Evolutionary conservation across 306 rosid species (phyloP), one percentile per base, ranked within the genome.

Genomic region (Vachellia pachyceras): DNA sequence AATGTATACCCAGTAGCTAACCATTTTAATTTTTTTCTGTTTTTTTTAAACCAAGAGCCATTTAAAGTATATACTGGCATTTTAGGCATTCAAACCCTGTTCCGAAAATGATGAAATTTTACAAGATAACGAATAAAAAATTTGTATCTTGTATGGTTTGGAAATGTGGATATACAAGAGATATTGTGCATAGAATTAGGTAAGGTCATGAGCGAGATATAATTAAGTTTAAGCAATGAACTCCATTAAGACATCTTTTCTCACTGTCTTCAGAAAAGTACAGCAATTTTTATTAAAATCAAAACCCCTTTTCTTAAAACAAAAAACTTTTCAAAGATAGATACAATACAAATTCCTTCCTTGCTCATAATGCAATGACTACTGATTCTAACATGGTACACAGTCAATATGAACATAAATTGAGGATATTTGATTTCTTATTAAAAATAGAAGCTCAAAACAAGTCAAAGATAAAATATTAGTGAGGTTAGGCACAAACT

Each of bases 401-500:
- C 42, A 68, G n/a, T 49, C 17, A 3, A 60, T 14, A 85, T 82
- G 29, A 55, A 25, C 22, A 67, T 63, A 72, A 20, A 69, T 78
- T 60, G 50, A 49, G 72, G 54, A 40, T 36, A 33, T 60, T 61
- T 7, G 35, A 68, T 39, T 64, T 58, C 29, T 81, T 67, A 63
- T 23, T 65, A 73, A 77, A 29, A 10, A 63, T 12, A 20, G 39
- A 7, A 11, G 22, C 74, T 69, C 36, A 42, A 23, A 50, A 76
- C 42, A 81, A 1, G 41, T 29, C 29, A 75, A 23, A 11, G 49
- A 33, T 45, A 44, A 61, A 80, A 14, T 5, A 71, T 52, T 45
- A 79, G 36, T 35, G 75, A 81, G 90, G 73, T 73, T 67, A 82
- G 72, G 87, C 74, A 90, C 92, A 75, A 80, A 90, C 94, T 69